A percentile compares a stretch with the other conserved stretches of the same genome.
These are phyloP conservation scores for Tricholoma sp. DNA, from an alignment of 768 basidiomycete species.

Conservation along the genomic window DNA sequence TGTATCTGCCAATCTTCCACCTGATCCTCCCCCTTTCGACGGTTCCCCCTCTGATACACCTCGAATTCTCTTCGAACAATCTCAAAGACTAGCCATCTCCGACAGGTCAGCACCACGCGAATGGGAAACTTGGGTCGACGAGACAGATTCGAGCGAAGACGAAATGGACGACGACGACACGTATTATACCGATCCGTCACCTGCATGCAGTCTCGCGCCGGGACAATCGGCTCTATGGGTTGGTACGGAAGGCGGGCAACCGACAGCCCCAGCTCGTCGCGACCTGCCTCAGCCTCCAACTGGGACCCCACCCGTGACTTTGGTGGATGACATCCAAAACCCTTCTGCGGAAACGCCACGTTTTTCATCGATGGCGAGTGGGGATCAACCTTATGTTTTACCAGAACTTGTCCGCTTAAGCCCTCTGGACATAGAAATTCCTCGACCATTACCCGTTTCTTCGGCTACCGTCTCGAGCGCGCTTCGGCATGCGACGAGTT, in stretches of 20 bases:
- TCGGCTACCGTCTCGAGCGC: not conserved
- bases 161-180: not conserved
- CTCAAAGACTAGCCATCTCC: too few species aligned
- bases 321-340: not conserved
- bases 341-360: not conserved
- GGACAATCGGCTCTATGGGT: not conserved
- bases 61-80: not conserved
- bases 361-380: not conserved
- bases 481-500: too few species aligned
- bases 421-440: not conserved
- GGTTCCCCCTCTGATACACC: not conserved
- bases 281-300: not conserved
- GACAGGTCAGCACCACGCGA: not conserved
- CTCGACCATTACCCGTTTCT: not conserved
- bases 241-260: not conserved
- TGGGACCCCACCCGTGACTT: not conserved
- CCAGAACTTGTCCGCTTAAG: not conserved
- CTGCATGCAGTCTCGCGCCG: not conserved
- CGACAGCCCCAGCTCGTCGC: not conserved
- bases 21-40: not conserved
- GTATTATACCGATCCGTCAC: not conserved
- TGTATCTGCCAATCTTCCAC: not conserved
- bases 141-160: not conserved
- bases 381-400: not conserved
- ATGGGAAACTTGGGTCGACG: not conserved